Conservation (phyloP, 352 stramenopile species). For the Globisporangium ultimum region DNA sequence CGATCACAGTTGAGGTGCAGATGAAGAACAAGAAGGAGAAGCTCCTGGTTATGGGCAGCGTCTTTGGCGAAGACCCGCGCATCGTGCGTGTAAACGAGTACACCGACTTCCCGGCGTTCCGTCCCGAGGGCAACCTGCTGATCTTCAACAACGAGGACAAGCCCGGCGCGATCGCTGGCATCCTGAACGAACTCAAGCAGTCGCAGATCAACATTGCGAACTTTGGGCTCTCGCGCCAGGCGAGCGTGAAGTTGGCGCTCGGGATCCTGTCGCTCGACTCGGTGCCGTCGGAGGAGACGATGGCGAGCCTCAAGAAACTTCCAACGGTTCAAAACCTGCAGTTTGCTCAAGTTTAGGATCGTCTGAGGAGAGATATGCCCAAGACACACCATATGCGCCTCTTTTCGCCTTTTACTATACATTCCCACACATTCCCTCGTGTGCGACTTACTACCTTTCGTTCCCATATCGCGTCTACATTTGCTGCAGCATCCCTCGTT, state of each 20-base stretch:
- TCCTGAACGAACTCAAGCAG: constrained; percentile 62
- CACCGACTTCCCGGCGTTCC: constrained; percentile 82
- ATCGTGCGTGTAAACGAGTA: constrained; percentile 82
- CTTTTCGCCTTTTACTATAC: no score
- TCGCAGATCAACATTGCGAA: constrained; percentile 85
- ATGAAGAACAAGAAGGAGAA: constrained; percentile 44
- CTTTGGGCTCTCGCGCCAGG: constrained; percentile 75
- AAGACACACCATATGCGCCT: neutral
- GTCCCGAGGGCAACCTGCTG: constrained; percentile 69
- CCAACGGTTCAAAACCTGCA: constrained; percentile 63
- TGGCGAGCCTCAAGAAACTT: constrained; percentile 58
- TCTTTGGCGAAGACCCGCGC: constrained; percentile 80
- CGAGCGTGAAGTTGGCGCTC: constrained; percentile 50
- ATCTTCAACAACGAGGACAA: constrained; percentile 85
- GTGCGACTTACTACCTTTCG: neutral
- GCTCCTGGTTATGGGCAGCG: constrained; percentile 69
- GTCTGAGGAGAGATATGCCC: no score
- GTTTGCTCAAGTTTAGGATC: constrained; percentile 54
- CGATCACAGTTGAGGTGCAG: constrained; percentile 66
- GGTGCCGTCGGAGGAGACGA: constrained; percentile 45
- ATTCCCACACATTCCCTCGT: neutral
- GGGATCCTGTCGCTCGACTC: constrained; percentile 75
- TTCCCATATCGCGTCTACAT: constrained; percentile 1
- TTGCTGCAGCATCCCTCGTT: neutral
- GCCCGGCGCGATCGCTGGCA: constrained; percentile 70